Percentiles rank a stretch among this genome's conserved stretches.
Evolutionary conservation across 2,329 filamentous ascomycete species (phyloP).

Genomic region (Cryoendolithus antarcticus): DNA sequence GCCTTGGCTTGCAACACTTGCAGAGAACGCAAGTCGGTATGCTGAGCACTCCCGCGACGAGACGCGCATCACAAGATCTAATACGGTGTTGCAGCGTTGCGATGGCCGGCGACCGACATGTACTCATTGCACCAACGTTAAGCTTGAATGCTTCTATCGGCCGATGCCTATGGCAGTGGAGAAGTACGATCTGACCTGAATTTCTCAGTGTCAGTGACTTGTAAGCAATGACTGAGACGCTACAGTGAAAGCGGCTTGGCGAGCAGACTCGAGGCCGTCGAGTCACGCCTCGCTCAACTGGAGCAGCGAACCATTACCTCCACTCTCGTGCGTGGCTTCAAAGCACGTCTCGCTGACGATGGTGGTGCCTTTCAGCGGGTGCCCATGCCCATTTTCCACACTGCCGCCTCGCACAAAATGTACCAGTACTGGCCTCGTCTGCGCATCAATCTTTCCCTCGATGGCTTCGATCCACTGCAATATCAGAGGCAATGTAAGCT

Average conservation of each 20-base stretch:
- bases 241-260: constrained; percentile 1
- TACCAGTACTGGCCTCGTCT: constrained; percentile 6
- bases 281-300: constrained; percentile 1
- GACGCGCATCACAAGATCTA: no score
- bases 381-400: constrained; percentile 5
- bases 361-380: constrained; percentile 5
- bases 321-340: neutral
- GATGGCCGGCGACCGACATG: constrained; percentile 4
- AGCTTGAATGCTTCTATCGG: constrained; percentile 4
- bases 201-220: no score
- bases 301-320: constrained; percentile 1
- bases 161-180: neutral
- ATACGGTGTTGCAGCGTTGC: neutral
- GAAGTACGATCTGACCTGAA: no score
- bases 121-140: constrained; percentile 6
- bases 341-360: neutral
- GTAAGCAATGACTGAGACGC: no score
- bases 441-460: constrained; percentile 4
- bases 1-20: constrained; percentile 5
- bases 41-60: no score
- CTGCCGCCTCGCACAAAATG: constrained; percentile 4
- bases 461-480: no score
- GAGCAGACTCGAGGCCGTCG: constrained; percentile 3
- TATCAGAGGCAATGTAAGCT: no score
- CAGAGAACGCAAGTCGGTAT: constrained; percentile 3